Conservation (phyloP, 2,329 filamentous ascomycete species). For the Verticillium nonalfalfae region DNA sequence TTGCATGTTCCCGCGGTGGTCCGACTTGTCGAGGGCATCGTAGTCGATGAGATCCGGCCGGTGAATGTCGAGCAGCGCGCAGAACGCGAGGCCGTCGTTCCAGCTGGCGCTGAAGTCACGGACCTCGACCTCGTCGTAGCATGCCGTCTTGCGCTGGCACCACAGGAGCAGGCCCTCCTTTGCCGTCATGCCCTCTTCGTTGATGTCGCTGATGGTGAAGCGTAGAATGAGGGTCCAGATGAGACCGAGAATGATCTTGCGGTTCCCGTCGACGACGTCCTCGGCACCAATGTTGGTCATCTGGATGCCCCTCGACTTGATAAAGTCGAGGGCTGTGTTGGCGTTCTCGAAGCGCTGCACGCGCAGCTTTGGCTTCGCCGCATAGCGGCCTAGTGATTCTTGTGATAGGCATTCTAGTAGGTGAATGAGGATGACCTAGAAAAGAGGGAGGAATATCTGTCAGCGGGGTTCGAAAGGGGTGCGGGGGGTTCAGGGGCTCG, state of each 20-base stretch:
- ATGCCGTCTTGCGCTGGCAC: slow-evolving; percentile 98
- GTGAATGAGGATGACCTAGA: slow-evolving; percentile 86
- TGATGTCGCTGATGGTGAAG: slow-evolving; percentile 98
- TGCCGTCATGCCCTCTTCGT: slow-evolving; percentile 93
- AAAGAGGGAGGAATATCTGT: slow-evolving; percentile 9
- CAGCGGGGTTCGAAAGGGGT: slow-evolving; percentile 3
- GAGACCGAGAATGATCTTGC: slow-evolving; percentile 92
- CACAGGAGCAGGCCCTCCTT: slow-evolving; percentile 92
- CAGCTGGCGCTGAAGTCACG: slow-evolving; percentile 92
- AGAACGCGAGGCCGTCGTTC: slow-evolving; percentile 97
- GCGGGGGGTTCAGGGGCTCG: neutral
- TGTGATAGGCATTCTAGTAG: slow-evolving; percentile 92
- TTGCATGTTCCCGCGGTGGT: slow-evolving; percentile 97
- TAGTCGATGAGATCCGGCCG: slow-evolving; percentile 96
- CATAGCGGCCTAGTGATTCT: slow-evolving; percentile 94
- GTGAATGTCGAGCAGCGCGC: slow-evolving; percentile 93
- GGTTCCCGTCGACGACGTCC: slow-evolving; percentile 95
- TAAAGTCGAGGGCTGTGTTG: slow-evolving; percentile 89
- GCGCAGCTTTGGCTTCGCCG: slow-evolving; percentile 88
- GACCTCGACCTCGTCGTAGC: slow-evolving; percentile 95
- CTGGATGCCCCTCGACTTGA: slow-evolving; percentile 84
- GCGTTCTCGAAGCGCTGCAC: slow-evolving; percentile 98
- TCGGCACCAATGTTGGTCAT: slow-evolving; percentile 98
- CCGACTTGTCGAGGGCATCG: slow-evolving; percentile 85
- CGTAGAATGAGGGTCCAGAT: slow-evolving; percentile 98